Base-by-base conservation (phyloP, 192 early-diverging fungal genomes). In the Chytriomyces confervae region DNA sequence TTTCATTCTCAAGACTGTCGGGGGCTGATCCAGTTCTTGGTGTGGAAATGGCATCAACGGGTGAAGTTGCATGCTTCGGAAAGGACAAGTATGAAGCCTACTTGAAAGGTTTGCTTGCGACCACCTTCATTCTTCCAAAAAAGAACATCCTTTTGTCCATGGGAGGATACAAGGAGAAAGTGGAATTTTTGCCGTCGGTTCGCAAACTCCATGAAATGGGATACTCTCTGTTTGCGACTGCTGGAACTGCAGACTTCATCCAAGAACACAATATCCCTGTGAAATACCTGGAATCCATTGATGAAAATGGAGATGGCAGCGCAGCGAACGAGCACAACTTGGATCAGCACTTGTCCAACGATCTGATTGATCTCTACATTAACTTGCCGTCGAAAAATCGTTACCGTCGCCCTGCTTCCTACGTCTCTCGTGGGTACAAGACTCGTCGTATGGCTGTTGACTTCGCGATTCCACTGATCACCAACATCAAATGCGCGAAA, bases 11-110 rank as follows among this genome's bases (percentile, higher is more conserved):
- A 77, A 94, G 97, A 76, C 87, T 98, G 46, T 91, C 92, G 57
- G 97, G 96, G 43, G 97, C 97, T 61, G 97, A 99, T 84, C 97
- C 97, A 57, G 91, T 99, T 78, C 86, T 99, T 62, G 97, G 97
- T 79, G 97, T 99, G 5, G 97, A 98, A 87, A 99, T 98, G 97
- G 97, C 97, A 29, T 98, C 97, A 8, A 99, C 97, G 2, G 97
- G 97, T 80, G 97, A 98, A 88, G 97, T 99, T 36, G 97, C 97
- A 6, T 97, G 95, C 80, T 98, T 99, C 80, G 97, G 98, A 43
- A 90, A 91, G 67, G 93, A 96, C 86, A 98, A 98, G 90, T 98
- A 98, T 86, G 94, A 97, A 69, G 97, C 97, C 27, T 99, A 99
- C 84, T 86, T 97, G 71, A 97, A 97, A 91, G 94, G 95, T 0